Conservation (phyloP, 495 filamentous ascomycete species). For the Evernia prunastri region DNA sequence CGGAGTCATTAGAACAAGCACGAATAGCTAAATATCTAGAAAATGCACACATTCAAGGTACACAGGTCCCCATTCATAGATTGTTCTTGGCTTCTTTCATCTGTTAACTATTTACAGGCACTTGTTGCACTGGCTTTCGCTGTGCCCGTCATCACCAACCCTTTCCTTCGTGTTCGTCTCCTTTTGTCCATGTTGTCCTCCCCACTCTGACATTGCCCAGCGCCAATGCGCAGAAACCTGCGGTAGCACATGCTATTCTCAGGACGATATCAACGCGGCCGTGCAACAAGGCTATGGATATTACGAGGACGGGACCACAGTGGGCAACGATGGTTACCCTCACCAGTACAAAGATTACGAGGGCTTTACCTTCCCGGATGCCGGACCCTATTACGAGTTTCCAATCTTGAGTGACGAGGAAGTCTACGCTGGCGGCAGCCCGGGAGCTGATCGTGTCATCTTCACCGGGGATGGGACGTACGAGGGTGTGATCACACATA, state of each 20-base stretch:
- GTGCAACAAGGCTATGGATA: slow-evolving; percentile 43
- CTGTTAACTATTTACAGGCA: neutral
- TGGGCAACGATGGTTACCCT: slow-evolving; percentile 52
- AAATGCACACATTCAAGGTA: slow-evolving; percentile 16
- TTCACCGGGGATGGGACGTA: slow-evolving; percentile 49
- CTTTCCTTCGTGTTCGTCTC: neutral
- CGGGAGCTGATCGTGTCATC: slow-evolving; percentile 66
- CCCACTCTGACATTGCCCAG: slow-evolving; percentile 21
- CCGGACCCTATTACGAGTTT: slow-evolving; percentile 65
- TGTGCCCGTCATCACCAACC: slow-evolving; percentile 4
- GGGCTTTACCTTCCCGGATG: slow-evolving; percentile 58
- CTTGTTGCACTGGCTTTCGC: slow-evolving; percentile 10
- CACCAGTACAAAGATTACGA: slow-evolving; percentile 71
- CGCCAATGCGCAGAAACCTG: slow-evolving; percentile 36
- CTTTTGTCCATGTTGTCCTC: slow-evolving; percentile 1
- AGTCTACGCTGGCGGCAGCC: slow-evolving; percentile 57
- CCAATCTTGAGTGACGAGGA: slow-evolving; percentile 52
- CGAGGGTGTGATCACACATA: slow-evolving; percentile 61
- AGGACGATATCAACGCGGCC: slow-evolving; percentile 40
- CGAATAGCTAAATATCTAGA: neutral
- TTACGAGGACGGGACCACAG: slow-evolving; percentile 40
- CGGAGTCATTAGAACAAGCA: neutral
- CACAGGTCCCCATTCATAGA: neutral
- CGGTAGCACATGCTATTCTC: slow-evolving; percentile 43
- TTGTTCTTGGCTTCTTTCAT: neutral